A percentile compares a stretch with the other conserved stretches of the same genome.
Conservation (phyloP, 108 stramenopile species). For the Aureococcus anophagefferens region DNA sequence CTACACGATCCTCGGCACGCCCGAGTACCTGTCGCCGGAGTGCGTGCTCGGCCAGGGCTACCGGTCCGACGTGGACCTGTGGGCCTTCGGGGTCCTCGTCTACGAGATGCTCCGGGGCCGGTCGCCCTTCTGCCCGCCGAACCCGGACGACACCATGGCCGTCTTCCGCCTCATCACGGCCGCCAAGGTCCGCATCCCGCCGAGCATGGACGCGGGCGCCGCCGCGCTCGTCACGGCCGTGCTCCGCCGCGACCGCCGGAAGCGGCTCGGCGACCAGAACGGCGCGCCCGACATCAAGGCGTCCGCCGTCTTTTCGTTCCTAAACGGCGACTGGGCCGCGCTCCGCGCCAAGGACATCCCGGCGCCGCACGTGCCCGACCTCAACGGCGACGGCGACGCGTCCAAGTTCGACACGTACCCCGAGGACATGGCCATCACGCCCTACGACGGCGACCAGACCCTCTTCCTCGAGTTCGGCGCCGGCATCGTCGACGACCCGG, state of each 20-base stretch:
- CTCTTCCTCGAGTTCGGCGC: too few species aligned
- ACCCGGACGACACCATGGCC: not conserved
- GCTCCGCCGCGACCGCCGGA: slow-evolving; percentile 39
- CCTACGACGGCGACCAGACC: too few species aligned
- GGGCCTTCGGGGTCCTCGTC: slow-evolving; percentile 88
- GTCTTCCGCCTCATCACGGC: slow-evolving; percentile 37
- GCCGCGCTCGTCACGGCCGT: slow-evolving; percentile 45
- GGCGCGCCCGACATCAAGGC: slow-evolving; percentile 70
- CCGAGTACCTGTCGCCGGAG: slow-evolving; percentile 37
- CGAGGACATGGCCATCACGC: slow-evolving; percentile 7
- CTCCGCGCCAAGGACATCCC: too few species aligned
- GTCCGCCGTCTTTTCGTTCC: slow-evolving; percentile 43
- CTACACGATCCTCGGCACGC: slow-evolving; percentile 78
- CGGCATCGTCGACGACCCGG: too few species aligned
- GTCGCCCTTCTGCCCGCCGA: slow-evolving; percentile 47
- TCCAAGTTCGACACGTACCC: too few species aligned
- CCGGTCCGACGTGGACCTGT: slow-evolving; percentile 70
- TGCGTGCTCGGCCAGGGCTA: slow-evolving; percentile 14
- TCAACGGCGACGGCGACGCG: too few species aligned
- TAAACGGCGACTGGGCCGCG: slow-evolving; percentile 32
- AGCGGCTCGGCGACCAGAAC: slow-evolving; percentile 73
- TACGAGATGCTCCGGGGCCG: slow-evolving; percentile 87
- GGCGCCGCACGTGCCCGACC: too few species aligned
- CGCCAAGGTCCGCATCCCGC: slow-evolving; percentile 42
- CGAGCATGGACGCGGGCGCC: slow-evolving; percentile 32